Percentiles rank a stretch among this genome's conserved stretches.
Conservation (phyloP, 148 eudicot species). For the Camellia sinensis region DNA sequence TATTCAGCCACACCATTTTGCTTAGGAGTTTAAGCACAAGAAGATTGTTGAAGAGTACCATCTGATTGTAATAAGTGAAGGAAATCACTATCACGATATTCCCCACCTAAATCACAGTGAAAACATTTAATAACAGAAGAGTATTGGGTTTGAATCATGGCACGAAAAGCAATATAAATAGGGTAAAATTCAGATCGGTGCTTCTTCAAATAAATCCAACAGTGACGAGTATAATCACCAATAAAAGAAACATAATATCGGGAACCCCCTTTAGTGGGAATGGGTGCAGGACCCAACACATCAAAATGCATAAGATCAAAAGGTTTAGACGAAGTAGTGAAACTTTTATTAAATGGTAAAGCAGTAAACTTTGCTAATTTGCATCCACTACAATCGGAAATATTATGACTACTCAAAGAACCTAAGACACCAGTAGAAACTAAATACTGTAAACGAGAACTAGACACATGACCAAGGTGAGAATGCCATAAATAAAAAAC, state of each 20-base stretch:
- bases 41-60: background rate
- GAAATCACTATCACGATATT: too few relatives aligned
- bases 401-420: background rate
- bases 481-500: background rate
- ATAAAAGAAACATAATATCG: background rate
- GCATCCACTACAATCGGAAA: background rate
- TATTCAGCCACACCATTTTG: background rate
- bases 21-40: background rate
- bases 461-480: background rate
- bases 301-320: background rate
- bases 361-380: background rate
- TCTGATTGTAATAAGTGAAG: too few relatives aligned
- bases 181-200: background rate
- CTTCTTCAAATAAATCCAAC: background rate
- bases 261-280: background rate
- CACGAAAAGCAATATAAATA: background rate
- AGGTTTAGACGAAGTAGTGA: background rate
- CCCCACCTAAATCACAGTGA: too few relatives aligned
- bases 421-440: background rate
- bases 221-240: background rate
- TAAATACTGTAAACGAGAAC: background rate
- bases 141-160: too few relatives aligned
- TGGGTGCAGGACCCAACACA: background rate
- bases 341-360: background rate
- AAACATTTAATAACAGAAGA: too few relatives aligned